Base-by-base conservation (phyloP, 2,329 filamentous ascomycete species). In the Xylaria digitata region DNA sequence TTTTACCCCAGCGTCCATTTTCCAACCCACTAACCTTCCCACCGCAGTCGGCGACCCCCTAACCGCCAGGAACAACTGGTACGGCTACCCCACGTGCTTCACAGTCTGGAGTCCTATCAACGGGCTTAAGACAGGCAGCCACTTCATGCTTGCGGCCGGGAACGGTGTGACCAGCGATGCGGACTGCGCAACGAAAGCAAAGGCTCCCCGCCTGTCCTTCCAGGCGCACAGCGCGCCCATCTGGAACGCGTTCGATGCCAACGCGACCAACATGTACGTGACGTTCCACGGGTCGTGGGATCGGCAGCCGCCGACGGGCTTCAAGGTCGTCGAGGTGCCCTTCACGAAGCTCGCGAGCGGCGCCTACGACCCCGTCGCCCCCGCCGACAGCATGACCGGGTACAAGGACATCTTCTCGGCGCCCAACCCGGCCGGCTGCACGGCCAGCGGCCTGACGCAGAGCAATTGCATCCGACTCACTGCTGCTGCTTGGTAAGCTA, bases 61-160 rank as follows among this genome's bases (percentile, higher is more conserved):
- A 13, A 69, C 71, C 30, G 67, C 68, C 19, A 77, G 77, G 45
- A 72, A 75, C 48, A 60, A 73, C 37, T 78, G 76, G 76, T 87
- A 85, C 76, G 89, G 89, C 53, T 91, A 90, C 73, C 89, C 89
- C 6, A 83, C 81, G 43, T 90, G 87, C 78, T 87, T 84, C 72
- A 79, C 86, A 2, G 85, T 84, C 7, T 89, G 87, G 85, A 78
- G 83, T 48, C 78, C 83, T 1, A 68, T 73, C 66, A 78, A 78
- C 32, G 52, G 65, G 34, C 45, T 72, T 9, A 71, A 66, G 63
- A 71, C 69, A 1, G 71, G 71, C n/a, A 58, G 48, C 53, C 71
- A 72, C 3, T 72, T 72, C 65, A 68, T 71, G 67, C 57, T 69
- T 2, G 37, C 67, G 34, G 67, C 69, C 1, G 68, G 62, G 40